Percentiles rank a stretch among this genome's conserved stretches.
Conservation (phyloP, 192 early-diverging fungal species). For the Kickxella alabastrina region DNA sequence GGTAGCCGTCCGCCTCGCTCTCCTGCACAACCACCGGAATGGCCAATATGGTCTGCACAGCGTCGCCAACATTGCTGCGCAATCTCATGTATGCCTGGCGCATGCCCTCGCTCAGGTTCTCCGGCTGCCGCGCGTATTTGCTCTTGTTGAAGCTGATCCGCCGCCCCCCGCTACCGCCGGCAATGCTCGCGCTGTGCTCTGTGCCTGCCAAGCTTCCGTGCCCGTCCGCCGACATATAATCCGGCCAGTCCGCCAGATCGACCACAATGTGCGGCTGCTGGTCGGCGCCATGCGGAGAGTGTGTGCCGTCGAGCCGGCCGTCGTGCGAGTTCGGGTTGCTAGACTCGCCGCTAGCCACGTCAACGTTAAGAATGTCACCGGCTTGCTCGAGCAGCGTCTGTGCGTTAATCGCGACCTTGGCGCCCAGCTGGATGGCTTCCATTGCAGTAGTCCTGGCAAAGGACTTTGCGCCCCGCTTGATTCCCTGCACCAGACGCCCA, state of each 20-base stretch:
- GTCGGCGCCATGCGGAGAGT: conserved; percentile 1
- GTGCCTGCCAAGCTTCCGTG: conserved; percentile 8
- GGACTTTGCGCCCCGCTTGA: conserved; percentile 83
- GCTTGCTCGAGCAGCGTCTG: conserved; percentile 87
- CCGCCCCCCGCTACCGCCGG: conserved; percentile 2
- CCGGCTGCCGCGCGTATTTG: conserved; percentile 84
- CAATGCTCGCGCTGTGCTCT: conserved; percentile 7
- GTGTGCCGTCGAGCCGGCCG: conserved; percentile 13
- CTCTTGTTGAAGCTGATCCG: conserved; percentile 53
- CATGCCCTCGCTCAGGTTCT: conserved; percentile 80
- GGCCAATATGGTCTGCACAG: conserved; percentile 84
- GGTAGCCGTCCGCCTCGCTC: conserved; percentile 30
- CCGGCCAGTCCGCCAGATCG: conserved; percentile 47
- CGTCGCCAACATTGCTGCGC: conserved; percentile 72
- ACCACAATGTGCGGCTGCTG: conserved; percentile 15
- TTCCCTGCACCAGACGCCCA: conserved; percentile 80
- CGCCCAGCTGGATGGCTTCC: conserved; percentile 85
- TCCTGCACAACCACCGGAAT: conserved; percentile 83
- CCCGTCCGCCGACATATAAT: conserved; percentile 41
- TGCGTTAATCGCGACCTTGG: conserved; percentile 83
- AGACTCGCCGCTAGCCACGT: conserved; percentile 24
- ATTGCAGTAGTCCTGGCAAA: conserved; percentile 88
- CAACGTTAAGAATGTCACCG: conserved; percentile 68
- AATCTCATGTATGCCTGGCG: conserved; percentile 77
- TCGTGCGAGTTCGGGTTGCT: conserved; percentile 37